These are phyloP conservation scores for Iris pallida DNA, from an alignment of 116 monocot species.

Conservation along the genomic window DNA sequence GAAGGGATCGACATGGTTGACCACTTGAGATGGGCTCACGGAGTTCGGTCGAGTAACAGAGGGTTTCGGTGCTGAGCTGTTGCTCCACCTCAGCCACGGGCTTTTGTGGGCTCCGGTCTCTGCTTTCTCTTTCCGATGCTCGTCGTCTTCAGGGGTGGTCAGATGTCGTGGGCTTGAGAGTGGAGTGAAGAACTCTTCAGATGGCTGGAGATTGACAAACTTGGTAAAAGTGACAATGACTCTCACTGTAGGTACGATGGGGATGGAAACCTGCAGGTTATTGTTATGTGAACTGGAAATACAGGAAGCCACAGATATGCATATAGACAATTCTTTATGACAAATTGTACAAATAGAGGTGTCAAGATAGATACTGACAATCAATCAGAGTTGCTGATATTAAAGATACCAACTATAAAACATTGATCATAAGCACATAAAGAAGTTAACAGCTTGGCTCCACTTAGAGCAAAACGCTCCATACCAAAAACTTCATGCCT, in stretches of 20 bases:
- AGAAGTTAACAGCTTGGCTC: no score
- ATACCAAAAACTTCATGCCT: no score
- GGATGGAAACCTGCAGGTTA: conserved; percentile 43
- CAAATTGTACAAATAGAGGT: no score
- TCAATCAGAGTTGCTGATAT: no score
- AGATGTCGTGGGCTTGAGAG: conserved; percentile 48
- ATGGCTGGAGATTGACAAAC: conserved; percentile 38
- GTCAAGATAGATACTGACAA: no score
- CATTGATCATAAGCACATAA: no score
- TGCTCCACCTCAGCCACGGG: conserved; percentile 54
- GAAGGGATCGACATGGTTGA: conserved; percentile 48
- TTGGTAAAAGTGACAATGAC: conserved; percentile 53
- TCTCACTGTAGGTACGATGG: conserved; percentile 47
- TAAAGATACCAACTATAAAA: no score
- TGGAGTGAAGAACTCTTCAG: conserved; percentile 57
- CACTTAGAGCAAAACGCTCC: no score
- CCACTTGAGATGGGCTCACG: conserved; percentile 30
- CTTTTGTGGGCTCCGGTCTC: conserved; percentile 17
- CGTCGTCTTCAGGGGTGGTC: conserved; percentile 25
- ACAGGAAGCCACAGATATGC: background rate
- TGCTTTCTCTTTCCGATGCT: conserved; percentile 12
- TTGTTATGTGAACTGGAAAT: background rate
- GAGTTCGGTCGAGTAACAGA: conserved; percentile 29
- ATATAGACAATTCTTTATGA: no score
- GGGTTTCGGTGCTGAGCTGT: conserved; percentile 15